phyloP scores from a whole-genome alignment of 164 flowering plant genomes.

The Nelumbo lutea region DNA sequence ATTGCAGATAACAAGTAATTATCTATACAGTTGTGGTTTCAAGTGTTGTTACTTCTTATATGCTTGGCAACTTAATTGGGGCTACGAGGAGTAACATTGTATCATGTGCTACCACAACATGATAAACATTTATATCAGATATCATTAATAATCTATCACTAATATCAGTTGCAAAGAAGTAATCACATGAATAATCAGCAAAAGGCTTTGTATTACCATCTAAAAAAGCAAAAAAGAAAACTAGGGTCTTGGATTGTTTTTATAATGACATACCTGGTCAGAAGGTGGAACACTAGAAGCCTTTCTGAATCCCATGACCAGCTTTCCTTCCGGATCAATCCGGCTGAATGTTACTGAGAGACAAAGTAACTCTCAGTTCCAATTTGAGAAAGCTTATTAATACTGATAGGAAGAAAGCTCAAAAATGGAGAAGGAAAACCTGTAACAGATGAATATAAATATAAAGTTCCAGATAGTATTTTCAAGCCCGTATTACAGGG shows the following conservation, averaged over 20 bases:
- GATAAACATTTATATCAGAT: neutral
- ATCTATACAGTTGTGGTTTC: no score
- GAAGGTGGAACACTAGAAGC: constrained; percentile 46
- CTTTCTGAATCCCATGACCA: constrained; percentile 93
- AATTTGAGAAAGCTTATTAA: neutral
- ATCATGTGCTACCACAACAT: neutral
- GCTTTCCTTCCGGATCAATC: constrained; percentile 83
- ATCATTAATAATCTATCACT: neutral
- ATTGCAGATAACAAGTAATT: no score
- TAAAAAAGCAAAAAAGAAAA: neutral
- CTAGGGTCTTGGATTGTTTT: neutral
- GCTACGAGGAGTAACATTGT: no score
- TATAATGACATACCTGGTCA: constrained; percentile 50
- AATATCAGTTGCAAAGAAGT: neutral
- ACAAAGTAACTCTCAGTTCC: neutral
- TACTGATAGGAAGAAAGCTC: neutral
- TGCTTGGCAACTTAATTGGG: no score
- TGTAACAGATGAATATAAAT: no score
- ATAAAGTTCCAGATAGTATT: no score
- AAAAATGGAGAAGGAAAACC: neutral
- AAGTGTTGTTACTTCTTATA: no score
- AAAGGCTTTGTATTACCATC: neutral
- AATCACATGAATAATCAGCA: neutral
- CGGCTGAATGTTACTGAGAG: constrained; percentile 89
- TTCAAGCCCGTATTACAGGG: no score